Evolutionary conservation across 2,329 filamentous ascomycete genomes (phyloP).

Genomic region (Drechmeria coniospora): DNA sequence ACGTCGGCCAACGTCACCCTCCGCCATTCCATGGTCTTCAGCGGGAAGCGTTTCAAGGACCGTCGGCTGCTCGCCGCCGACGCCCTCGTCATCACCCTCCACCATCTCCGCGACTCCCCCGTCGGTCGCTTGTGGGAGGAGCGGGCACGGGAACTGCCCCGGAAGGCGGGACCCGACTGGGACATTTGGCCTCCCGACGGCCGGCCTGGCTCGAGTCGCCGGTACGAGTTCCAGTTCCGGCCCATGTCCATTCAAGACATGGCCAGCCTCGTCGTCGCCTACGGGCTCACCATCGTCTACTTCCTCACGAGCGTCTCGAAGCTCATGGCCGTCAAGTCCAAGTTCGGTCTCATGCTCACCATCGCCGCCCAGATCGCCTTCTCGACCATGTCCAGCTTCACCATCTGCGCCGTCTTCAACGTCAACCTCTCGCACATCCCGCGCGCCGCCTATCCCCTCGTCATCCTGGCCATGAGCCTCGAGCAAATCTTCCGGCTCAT

Average conservation of each 20-base stretch:
- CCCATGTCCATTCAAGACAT: slow-evolving; percentile 56
- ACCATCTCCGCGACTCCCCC: slow-evolving; percentile 50
- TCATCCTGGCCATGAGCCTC: slow-evolving; percentile 61
- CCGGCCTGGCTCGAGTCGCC: slow-evolving; percentile 35
- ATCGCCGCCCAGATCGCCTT: slow-evolving; percentile 55
- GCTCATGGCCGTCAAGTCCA: slow-evolving; percentile 60
- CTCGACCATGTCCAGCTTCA: slow-evolving; percentile 66
- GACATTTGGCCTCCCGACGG: slow-evolving; percentile 48
- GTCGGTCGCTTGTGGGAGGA: slow-evolving; percentile 51
- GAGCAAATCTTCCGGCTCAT: slow-evolving; percentile 69
- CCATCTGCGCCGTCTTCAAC: slow-evolving; percentile 59
- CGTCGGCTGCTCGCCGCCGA: slow-evolving; percentile 55
- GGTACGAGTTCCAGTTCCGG: slow-evolving; percentile 67
- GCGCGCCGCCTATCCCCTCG: slow-evolving; percentile 57
- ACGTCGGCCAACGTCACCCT: slow-evolving; percentile 61
- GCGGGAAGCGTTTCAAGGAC: slow-evolving; percentile 61
- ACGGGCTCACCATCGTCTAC: slow-evolving; percentile 47
- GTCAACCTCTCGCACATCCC: slow-evolving; percentile 64
- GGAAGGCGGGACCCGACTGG: slow-evolving; percentile 38
- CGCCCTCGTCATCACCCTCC: slow-evolving; percentile 61
- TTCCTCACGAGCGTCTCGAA: slow-evolving; percentile 52
- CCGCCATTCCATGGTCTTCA: slow-evolving; percentile 66
- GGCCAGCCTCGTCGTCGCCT: slow-evolving; percentile 47
- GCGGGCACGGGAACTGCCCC: slow-evolving; percentile 37
- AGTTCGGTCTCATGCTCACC: slow-evolving; percentile 54